Percentiles rank a stretch among this genome's conserved stretches.
Evolutionary conservation across 345 rosid genomes (phyloP).

Genomic region (Eucalyptus cloeziana): DNA sequence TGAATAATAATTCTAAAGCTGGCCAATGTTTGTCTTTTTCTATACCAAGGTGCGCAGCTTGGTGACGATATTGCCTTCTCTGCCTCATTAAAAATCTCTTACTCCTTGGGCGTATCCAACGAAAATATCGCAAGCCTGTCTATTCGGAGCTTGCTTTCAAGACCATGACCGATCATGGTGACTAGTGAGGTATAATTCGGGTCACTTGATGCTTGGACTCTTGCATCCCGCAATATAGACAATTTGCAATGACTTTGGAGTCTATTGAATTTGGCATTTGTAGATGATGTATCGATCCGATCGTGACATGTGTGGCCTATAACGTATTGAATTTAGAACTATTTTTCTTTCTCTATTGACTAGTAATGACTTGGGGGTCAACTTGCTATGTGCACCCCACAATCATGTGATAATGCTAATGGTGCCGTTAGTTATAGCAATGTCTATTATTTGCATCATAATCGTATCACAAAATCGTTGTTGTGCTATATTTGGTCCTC

Average conservation of each 20-base stretch:
- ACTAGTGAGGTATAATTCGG: neutral
- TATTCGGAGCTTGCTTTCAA: neutral
- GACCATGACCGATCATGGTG: neutral
- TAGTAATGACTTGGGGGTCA: neutral
- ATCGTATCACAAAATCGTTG: neutral
- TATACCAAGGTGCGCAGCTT: neutral
- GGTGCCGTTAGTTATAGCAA: neutral
- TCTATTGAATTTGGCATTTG: neutral
- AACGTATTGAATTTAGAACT: no score
- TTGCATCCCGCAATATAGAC: accelerated
- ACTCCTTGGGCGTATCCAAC: neutral
- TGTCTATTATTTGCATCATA: neutral
- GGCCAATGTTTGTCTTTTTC: neutral
- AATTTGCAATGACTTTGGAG: neutral
- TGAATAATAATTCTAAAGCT: no score
- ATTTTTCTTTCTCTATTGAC: neutral
- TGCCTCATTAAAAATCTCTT: neutral
- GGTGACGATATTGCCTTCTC: neutral
- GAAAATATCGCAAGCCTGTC: no score
- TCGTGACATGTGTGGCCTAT: no score
- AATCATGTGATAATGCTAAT: neutral
- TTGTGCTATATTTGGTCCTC: neutral
- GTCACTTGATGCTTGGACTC: neutral
- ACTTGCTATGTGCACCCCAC: neutral
- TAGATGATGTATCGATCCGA: neutral